Conservation (phyloP, 768 basidiomycete species). For the Mycena belliarum region DNA sequence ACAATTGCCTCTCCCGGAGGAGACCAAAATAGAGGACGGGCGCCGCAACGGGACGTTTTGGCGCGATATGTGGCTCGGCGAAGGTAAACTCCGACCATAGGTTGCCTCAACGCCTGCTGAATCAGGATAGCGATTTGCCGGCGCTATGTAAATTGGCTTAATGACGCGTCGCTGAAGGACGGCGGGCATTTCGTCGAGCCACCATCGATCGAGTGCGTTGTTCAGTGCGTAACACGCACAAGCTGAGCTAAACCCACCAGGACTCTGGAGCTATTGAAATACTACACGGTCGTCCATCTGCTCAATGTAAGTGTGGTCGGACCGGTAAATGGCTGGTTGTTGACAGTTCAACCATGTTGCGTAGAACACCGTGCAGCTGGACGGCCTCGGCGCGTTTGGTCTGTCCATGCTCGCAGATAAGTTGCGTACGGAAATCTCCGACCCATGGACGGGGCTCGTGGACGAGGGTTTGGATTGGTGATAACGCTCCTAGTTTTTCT, state of each 20-base stretch:
- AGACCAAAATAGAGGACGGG: background rate
- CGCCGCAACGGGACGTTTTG: background rate
- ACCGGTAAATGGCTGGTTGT: background rate
- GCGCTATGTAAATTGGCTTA: slow-evolving; percentile 11
- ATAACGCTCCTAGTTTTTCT: slow-evolving; percentile 46
- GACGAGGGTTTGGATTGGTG: slow-evolving; percentile 54
- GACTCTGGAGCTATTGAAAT: slow-evolving; percentile 7
- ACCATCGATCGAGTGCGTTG: slow-evolving; percentile 8
- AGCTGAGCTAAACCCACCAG: background rate
- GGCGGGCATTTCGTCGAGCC: slow-evolving; percentile 14
- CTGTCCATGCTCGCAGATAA: background rate
- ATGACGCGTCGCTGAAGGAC: slow-evolving; percentile 9
- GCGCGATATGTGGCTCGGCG: slow-evolving; percentile 5
- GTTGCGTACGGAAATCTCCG: background rate
- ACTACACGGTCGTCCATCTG: slow-evolving; percentile 2
- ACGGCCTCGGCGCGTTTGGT: background rate
- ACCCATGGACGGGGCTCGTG: slow-evolving; percentile 3
- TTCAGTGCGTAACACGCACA: no score
- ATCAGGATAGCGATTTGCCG: background rate
- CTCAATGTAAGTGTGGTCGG: slow-evolving; percentile 1
- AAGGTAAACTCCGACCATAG: background rate
- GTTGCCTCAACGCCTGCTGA: background rate
- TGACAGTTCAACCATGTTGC: background rate
- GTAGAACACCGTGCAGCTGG: slow-evolving; percentile 3
- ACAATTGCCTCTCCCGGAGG: background rate